A percentile compares a stretch with the other conserved stretches of the same genome.
These are phyloP conservation scores for Leptomonas pyrrhocoris DNA, from an alignment of 208 protist genomes.

Conservation along the genomic window DNA sequence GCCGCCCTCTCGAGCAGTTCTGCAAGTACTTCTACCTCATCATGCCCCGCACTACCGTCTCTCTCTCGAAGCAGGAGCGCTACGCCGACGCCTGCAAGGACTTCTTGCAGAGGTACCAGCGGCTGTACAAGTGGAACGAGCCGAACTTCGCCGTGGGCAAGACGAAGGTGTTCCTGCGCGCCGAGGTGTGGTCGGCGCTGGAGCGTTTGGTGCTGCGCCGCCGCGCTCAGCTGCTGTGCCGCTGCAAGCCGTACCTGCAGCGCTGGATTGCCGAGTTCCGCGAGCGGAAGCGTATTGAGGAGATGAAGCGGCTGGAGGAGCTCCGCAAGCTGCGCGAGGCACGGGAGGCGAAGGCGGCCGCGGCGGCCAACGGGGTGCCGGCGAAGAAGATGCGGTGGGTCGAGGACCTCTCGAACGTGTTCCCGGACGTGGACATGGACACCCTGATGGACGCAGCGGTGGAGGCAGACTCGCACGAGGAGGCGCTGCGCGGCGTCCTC, in stretches of 20 bases:
- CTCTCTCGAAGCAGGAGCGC: constrained; percentile 41
- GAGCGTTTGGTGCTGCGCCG: constrained; percentile 81
- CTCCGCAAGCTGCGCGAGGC: constrained; percentile 51
- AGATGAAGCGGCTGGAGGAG: constrained; percentile 60
- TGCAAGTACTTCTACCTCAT: constrained; percentile 85
- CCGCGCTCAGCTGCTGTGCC: constrained; percentile 58
- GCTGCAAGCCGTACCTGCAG: constrained; percentile 69
- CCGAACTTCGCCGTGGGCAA: constrained; percentile 85
- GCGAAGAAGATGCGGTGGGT: constrained; percentile 56
- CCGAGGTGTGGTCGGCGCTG: constrained; percentile 82
- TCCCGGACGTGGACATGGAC: constrained; percentile 61
- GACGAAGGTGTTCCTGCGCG: constrained; percentile 90
- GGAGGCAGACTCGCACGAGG: constrained; percentile 51
- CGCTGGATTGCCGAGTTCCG: constrained; percentile 69
- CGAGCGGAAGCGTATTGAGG: constrained; percentile 70
- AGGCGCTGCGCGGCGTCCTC: constrained; percentile 51
- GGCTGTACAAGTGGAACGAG: constrained; percentile 57
- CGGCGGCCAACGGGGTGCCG: constrained; percentile 43
- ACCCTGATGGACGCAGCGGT: constrained; percentile 67
- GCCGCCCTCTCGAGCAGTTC: constrained; percentile 77
- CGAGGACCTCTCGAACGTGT: constrained; percentile 63
- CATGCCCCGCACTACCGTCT: constrained; percentile 42
- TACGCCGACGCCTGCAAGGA: constrained; percentile 50
- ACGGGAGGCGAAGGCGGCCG: constrained; percentile 56
- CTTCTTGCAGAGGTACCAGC: constrained; percentile 66